A percentile compares a stretch with the other conserved stretches of the same genome.
These are phyloP conservation scores for Sarcodon sp. DNA, from an alignment of 768 basidiomycete species.

Conservation along the genomic window DNA sequence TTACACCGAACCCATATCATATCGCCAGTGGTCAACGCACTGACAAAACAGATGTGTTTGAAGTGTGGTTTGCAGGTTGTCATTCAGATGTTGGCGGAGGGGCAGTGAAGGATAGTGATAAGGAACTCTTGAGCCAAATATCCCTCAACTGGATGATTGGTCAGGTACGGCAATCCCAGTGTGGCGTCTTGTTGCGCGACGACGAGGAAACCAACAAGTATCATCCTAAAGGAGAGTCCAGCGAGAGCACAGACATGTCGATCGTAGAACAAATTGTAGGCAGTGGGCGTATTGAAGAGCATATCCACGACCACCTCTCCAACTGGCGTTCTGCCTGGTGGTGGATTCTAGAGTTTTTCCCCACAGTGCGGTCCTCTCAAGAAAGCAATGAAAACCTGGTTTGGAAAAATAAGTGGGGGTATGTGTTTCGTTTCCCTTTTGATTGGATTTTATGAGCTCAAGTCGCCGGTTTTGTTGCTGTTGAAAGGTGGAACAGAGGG, in stretches of 20 bases:
- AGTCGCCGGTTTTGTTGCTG: too few relatives aligned
- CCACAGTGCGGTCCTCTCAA: conserved; percentile 22
- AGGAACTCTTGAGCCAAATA: conserved; percentile 41
- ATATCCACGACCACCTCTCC: conserved; percentile 39
- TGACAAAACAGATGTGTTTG: conserved; percentile 31
- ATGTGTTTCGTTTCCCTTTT: conserved; percentile 12
- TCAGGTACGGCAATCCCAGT: conserved; percentile 39
- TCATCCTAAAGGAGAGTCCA: conserved; percentile 16
- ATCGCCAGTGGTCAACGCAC: conserved; percentile 16
- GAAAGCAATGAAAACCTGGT: conserved; percentile 42
- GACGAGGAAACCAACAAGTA: conserved; percentile 31
- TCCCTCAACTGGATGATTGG: conserved; percentile 72
- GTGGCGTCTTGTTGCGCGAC: conserved; percentile 43
- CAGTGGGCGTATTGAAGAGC: conserved; percentile 24
- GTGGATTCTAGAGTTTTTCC: conserved; percentile 65
- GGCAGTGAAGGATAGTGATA: conserved; percentile 31
- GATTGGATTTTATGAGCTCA: too few relatives aligned
- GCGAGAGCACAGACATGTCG: not conserved
- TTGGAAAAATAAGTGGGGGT: conserved; percentile 49
- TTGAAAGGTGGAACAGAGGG: conserved; percentile 34
- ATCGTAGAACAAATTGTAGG: too few relatives aligned
- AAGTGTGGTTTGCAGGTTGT: conserved; percentile 75
- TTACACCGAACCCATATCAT: conserved; percentile 51
- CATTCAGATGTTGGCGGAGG: conserved; percentile 56
- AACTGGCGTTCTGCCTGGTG: conserved; percentile 24